Base-by-base conservation (phyloP, 441 rosid species). In the Adansonia grandidieri region DNA sequence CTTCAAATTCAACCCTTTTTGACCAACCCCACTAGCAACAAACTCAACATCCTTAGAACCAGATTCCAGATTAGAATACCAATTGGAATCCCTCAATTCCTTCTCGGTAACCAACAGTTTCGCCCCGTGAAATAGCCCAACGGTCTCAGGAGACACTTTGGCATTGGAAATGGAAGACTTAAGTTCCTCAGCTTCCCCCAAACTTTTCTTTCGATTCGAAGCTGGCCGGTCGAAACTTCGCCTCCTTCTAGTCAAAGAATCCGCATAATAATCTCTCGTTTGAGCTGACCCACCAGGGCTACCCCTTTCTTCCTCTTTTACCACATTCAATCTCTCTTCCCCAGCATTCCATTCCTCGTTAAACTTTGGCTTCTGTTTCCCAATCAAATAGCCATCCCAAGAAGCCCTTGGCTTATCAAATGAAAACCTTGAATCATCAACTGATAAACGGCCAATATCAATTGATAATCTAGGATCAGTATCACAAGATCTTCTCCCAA, bases 61-160 rank as follows among this genome's bases (percentile, higher is more conserved):
- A 71, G 88, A 84, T 6, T 84, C 85, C 14, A n/a, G 65, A 65
- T 80, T 85, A 5, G 91, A 82, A 80, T 88, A 89, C 92, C 93
- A 90, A 80, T 93, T 91, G 2, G 98, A 91, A 84, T 86, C 92
- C 83, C 89, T 88, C 80, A 83, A 77, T 77, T 91, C 88, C 74
- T 89, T 89, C 91, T 78, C 87, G 77, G 56, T 89, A 60, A 76
- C 82, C 20, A 79, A 69, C 80, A 86, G 54, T 76, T 87, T 87
- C 1, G 89, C 83, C 1, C 92, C 92, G 22, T 84, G 85, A 71
- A 80, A 72, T 72, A 79, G 80, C 42, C 90, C 93, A 45, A 72
- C 85, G 19, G 91, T 84, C 3, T 91, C 89, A 13, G 94, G 93
- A 48, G 93, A 83, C 58, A 90, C 92, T 37, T 87, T 89, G 2